Percentiles rank a stretch among this genome's conserved stretches.
Evolutionary conservation across 345 rosid species (phyloP).

Genomic region (Lagerstroemia speciosa): DNA sequence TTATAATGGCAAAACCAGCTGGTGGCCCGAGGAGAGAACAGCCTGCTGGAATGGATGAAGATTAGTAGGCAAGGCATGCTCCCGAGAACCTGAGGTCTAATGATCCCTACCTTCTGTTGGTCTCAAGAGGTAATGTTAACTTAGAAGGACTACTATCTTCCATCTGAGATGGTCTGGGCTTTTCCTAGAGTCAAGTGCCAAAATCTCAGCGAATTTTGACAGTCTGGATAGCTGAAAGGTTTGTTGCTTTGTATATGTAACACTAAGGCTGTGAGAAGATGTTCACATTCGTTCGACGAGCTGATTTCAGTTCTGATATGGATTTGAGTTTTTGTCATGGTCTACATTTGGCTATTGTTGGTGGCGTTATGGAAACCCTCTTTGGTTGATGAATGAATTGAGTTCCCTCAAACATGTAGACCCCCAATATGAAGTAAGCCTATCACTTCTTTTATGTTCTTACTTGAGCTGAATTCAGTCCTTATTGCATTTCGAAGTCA

Average conservation of each 20-base stretch:
- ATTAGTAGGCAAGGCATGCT: constrained; percentile 19
- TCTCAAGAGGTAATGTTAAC: not conserved
- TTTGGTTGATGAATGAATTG: not conserved
- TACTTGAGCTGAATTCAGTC: no score
- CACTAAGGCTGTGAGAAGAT: not conserved
- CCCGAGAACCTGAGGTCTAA: no score
- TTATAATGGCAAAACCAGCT: constrained; percentile 91
- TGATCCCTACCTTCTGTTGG: not conserved
- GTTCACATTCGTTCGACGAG: not conserved
- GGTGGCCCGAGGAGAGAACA: constrained; percentile 85
- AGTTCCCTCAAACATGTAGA: no score
- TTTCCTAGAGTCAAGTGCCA: not conserved
- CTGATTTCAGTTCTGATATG: not conserved
- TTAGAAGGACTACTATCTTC: not conserved
- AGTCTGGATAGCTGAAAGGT: not conserved
- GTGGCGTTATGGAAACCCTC: no score
- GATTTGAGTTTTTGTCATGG: not conserved
- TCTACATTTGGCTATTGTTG: not conserved
- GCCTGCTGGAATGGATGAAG: constrained; percentile 67
- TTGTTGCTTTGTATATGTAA: constrained; percentile 3
- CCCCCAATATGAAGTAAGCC: no score
- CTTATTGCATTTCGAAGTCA: no score
- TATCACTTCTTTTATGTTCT: no score
- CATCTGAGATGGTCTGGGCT: not conserved
- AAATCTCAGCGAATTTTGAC: not conserved